Conservation (phyloP, 2,329 filamentous ascomycete species). For the Aureobasidium sp. region DNA sequence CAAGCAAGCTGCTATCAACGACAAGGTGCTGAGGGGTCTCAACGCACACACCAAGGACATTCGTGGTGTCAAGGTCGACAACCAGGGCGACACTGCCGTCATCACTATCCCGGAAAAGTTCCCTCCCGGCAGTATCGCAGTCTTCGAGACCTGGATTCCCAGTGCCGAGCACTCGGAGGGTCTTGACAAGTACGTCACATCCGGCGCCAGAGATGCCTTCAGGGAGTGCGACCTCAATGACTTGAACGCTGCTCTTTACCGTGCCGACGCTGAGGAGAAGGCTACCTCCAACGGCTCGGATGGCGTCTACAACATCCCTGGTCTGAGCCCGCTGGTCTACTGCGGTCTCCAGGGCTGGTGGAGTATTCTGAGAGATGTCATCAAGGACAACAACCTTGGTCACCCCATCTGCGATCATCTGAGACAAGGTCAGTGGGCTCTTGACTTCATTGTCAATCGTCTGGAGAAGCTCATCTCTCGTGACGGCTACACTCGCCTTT, state of each 20-base stretch:
- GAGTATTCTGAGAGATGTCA: conserved; percentile 78
- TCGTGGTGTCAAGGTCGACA: conserved; percentile 62
- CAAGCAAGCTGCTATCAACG: conserved; percentile 53
- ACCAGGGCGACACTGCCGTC: conserved; percentile 62
- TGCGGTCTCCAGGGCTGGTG: conserved; percentile 98
- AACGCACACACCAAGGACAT: conserved; percentile 71
- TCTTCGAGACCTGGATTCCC: conserved; percentile 95
- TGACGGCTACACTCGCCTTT: conserved; percentile 53
- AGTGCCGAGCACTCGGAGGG: conserved; percentile 74
- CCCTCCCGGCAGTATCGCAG: conserved; percentile 83
- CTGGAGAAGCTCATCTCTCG: conserved; percentile 59
- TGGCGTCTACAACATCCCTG: conserved; percentile 82
- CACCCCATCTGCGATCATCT: conserved; percentile 92
- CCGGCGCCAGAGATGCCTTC: conserved; percentile 72
- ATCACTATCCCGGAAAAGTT: conserved; percentile 77
- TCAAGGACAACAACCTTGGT: conserved; percentile 80
- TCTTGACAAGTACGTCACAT: conserved; percentile 77
- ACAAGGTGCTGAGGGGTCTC: conserved; percentile 71
- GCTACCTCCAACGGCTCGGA: conserved; percentile 71
- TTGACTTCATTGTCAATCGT: conserved; percentile 77
- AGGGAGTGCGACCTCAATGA: conserved; percentile 65
- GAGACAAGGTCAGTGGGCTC: conserved; percentile 80
- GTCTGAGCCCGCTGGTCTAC: conserved; percentile 77
- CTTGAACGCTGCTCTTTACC: conserved; percentile 85
- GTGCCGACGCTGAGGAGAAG: conserved; percentile 80